These are phyloP conservation scores for Blastocladiella britannica DNA, from an alignment of 192 early-diverging fungal genomes.

Conservation along the genomic window DNA sequence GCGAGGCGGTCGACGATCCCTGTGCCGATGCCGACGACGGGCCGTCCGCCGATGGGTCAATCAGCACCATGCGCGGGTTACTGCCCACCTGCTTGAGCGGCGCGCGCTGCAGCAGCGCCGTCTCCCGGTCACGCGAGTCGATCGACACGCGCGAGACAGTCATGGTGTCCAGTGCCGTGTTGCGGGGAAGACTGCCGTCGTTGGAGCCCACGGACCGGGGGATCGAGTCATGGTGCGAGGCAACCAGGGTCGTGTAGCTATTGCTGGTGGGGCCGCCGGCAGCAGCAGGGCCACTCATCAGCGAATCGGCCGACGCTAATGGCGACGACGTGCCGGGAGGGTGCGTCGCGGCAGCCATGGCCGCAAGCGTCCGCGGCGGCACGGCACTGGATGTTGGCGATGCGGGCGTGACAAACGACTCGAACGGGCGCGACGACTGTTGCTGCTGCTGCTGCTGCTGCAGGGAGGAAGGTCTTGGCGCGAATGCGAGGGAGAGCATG, in stretches of 20 bases:
- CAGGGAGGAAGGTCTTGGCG: neutral
- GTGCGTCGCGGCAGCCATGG: neutral
- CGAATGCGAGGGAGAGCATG: too few species aligned
- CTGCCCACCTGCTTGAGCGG: too few species aligned
- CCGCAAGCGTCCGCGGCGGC: too few species aligned
- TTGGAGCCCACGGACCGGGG: neutral
- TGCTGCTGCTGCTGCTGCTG: neutral
- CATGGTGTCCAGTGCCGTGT: neutral
- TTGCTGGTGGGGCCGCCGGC: neutral
- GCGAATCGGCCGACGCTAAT: neutral
- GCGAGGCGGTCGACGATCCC: too few species aligned
- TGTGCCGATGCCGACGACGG: too few species aligned
- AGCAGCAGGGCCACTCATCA: neutral
- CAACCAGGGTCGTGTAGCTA: too few species aligned
- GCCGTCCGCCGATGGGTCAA: too few species aligned
- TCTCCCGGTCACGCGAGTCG: neutral
- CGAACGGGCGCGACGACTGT: too few species aligned
- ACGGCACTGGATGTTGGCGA: too few species aligned
- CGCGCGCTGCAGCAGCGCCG: neutral
- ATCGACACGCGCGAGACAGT: neutral
- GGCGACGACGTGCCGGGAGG: neutral
- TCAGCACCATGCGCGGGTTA: too few species aligned
- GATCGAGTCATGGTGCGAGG: too few species aligned
- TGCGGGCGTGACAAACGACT: too few species aligned
- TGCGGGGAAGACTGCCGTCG: neutral